Base-by-base conservation (phyloP, 805 yeast species). In the Candida pseudofarinosa region DNA sequence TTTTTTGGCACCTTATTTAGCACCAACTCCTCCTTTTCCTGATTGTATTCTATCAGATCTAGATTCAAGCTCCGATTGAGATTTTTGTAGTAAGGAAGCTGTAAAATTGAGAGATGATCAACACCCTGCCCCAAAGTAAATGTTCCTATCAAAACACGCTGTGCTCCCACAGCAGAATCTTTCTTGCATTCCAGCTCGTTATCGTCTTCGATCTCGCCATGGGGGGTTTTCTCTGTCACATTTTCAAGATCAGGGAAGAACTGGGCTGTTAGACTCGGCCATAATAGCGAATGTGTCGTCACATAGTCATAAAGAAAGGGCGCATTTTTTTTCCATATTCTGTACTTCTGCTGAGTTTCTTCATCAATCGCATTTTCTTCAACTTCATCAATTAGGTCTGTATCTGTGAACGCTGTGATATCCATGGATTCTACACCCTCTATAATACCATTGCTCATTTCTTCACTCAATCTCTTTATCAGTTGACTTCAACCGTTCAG, bases 121-220 rank as follows among this genome's bases (percentile, higher is more conserved):
- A 69, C 62, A 6, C 69, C 67, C 44, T 73, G 75, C 2, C 82
- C 82, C 17, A 80, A 73, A 0, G 91, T 83, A 50, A 75, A 79
- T 0, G 90, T 79, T 1, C 87, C 86, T 14, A 81, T 62, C 17
- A 85, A 54, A 4, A 85, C 51, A 36, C 87, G 59, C 42, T 65
- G 71, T 7, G 39, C 23, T 4, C 48, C 28, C 10, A 54, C 36
- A 12, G 31, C 26, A 15, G 37, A 19, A 4, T 34, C 39, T 16
- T 15, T 28, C 13, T 35, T 40, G 3, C 17, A 15, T 12, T 8
- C 6, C 13, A 6, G 14, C 14, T 39, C 32, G n/a, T 40, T 23
- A 23, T 37, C 35, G 20, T 20, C 23, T 5, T 20, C 35, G 8
- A 19, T n/a, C 1, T n/a, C 13, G 19, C 14, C 10, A 3, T 16